Base-by-base conservation (phyloP, 192 early-diverging fungal species). In the Entophlyctis luteolus region DNA sequence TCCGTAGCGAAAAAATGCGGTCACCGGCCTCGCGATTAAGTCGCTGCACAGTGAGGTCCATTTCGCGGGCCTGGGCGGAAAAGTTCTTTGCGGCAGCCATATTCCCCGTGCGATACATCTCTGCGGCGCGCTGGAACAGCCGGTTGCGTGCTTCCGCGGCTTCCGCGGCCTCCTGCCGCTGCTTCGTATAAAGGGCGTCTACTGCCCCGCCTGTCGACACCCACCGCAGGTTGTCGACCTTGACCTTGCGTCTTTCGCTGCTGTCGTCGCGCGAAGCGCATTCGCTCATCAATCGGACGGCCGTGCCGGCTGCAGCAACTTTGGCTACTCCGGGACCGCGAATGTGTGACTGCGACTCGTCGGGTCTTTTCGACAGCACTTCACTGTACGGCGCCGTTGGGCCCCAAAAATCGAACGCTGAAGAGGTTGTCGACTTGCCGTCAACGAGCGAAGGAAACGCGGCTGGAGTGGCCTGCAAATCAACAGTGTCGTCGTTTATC, bases 81-180 rank as follows among this genome's bases (percentile, higher is more conserved):
- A 83, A 74, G 2, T 68, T 69, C 46, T 77, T 78, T 4, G 81
- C 81, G 16, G 81, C 81, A 3, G 78, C 77, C 50, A 73, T 75
- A 58, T 82, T 82, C 8, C 77, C 77, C 6, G 62, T 28, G 1
- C 77, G 50, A 56, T 73, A 82, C 28, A 77, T 77, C 42, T 80
- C 66, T 45, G 81, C 80, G 0, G 81, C 81, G 34, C 80, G 53
- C 58, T 82, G 77, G 47, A 76, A 82, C 18, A 82, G 59, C 60
- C 69, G 67, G 57, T 82, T 82, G 6, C 81, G 60, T 39, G 65
- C 55, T 23, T 72, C 72, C 4, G 81, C 81, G 3, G 65, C 75
- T 35, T 76, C 74, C 16, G 72, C 75, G 23, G 81, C 81, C 14
- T 82, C 77, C 39, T 75, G 38, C 18, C 81, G 59, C 55, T 71